Conservation (phyloP, 352 stramenopile species). For the Phytopythium montanum region DNA sequence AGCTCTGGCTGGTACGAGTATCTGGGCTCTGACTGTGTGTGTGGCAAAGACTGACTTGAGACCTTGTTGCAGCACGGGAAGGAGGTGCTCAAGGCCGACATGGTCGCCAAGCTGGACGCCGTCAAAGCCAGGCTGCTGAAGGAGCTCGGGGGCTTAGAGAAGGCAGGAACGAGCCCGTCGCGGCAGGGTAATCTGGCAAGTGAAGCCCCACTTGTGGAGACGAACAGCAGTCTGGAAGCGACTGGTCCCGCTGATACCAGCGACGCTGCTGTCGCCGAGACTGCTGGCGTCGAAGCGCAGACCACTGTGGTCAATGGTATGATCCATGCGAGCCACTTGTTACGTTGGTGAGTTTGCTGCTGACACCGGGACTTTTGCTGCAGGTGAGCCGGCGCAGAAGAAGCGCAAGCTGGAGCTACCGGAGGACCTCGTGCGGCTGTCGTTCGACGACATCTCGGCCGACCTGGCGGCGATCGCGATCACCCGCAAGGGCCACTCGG, state of each 20-base stretch:
- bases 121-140: conserved; percentile 41
- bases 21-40: background rate
- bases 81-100: conserved; percentile 43
- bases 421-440: conserved; percentile 41
- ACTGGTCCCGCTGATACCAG: background rate
- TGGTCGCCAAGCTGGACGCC: conserved; percentile 43
- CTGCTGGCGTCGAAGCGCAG: background rate
- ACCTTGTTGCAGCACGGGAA: conserved; percentile 38
- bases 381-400: conserved; percentile 26
- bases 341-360: background rate
- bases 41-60: conserved; percentile 15
- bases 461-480: conserved; percentile 56
- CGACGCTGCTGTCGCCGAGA: background rate
- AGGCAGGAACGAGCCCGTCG: conserved; percentile 17
- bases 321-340: background rate
- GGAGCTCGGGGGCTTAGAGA: conserved; percentile 42
- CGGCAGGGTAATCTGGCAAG: background rate
- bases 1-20: conserved; percentile 52
- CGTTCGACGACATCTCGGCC: conserved; percentile 47
- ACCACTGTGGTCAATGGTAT: background rate
- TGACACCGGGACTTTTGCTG: background rate
- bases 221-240: background rate
- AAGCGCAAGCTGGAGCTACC: conserved; percentile 49
- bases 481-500: conserved; percentile 25
- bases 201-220: background rate